Conservation (phyloP, 1,139 yeast species). For the Geotrichum histeridarum region DNA sequence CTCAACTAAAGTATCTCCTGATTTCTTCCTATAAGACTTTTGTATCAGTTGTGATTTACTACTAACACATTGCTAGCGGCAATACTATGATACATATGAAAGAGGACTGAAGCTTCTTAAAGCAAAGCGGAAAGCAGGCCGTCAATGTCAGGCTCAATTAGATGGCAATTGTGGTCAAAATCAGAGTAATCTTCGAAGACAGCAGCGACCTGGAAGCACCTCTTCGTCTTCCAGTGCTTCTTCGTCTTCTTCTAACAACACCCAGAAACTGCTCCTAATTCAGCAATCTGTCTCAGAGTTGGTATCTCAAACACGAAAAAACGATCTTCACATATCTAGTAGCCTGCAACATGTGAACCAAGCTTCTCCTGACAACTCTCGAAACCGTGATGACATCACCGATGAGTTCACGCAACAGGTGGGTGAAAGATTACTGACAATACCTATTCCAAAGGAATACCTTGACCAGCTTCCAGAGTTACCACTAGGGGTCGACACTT, state of each 20-base stretch:
- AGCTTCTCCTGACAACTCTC: too few species aligned
- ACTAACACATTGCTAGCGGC: background rate
- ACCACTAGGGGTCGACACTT: constrained; percentile 77
- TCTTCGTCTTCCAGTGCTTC: too few species aligned
- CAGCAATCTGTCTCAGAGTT: too few species aligned
- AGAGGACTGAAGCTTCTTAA: background rate
- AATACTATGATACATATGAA: constrained; percentile 8
- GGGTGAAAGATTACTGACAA: constrained; percentile 26
- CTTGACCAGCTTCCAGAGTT: constrained; percentile 68
- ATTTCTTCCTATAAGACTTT: background rate
- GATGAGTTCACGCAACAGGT: background rate
- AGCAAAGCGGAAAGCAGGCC: background rate
- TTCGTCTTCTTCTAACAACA: too few species aligned
- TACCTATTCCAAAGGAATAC: constrained; percentile 70
- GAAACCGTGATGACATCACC: too few species aligned
- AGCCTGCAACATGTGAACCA: too few species aligned
- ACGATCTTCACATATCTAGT: too few species aligned
- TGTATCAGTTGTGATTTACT: background rate
- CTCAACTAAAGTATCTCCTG: background rate
- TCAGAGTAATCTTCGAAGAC: constrained; percentile 1
- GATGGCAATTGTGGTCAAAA: constrained; percentile 5
- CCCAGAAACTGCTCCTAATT: too few species aligned
- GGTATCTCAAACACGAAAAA: too few species aligned
- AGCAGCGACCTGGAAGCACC: background rate
- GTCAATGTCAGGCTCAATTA: constrained; percentile 28